A percentile compares a stretch with the other conserved stretches of the same genome.
phyloP scores from a whole-genome alignment of 257 asterid species.

The Nicotiana paniculata region DNA sequence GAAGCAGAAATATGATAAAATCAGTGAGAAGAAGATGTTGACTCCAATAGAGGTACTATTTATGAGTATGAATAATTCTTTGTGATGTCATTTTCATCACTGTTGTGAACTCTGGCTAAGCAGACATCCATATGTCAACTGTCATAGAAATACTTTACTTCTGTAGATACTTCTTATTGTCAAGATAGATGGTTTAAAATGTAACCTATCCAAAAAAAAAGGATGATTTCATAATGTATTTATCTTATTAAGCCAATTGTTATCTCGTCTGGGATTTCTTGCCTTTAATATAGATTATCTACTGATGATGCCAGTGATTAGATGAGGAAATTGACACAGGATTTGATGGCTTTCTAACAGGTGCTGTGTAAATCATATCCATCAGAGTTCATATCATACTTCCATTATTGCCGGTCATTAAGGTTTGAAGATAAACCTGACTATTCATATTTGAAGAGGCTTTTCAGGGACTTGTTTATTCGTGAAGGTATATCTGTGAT shows the following conservation, averaged over 20 bases:
- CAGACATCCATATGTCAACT: background rate
- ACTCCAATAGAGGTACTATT: conserved; percentile 84
- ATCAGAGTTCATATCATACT: conserved; percentile 82
- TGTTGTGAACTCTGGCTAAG: background rate
- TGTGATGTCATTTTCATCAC: background rate
- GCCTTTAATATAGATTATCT: background rate
- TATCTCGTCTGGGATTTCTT: background rate
- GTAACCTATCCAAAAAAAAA: background rate
- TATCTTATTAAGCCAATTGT: background rate
- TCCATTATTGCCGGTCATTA: conserved; percentile 86
- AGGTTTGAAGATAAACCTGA: conserved; percentile 92
- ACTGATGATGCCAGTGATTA: background rate
- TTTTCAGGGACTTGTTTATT: conserved; percentile 85
- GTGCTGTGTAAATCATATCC: conserved; percentile 85
- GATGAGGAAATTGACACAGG: background rate
- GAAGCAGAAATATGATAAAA: conserved; percentile 93
- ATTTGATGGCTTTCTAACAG: conserved; percentile 30
- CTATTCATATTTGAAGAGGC: conserved; percentile 88
- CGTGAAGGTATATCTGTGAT: conserved; percentile 63
- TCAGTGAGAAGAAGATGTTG: conserved; percentile 91
- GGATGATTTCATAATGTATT: background rate
- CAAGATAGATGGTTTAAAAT: background rate
- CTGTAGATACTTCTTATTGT: background rate
- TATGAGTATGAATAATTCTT: background rate
- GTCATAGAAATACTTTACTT: background rate